phyloP scores from a whole-genome alignment of 2,329 filamentous ascomycete species.

The Scortechinia acanthostroma region DNA sequence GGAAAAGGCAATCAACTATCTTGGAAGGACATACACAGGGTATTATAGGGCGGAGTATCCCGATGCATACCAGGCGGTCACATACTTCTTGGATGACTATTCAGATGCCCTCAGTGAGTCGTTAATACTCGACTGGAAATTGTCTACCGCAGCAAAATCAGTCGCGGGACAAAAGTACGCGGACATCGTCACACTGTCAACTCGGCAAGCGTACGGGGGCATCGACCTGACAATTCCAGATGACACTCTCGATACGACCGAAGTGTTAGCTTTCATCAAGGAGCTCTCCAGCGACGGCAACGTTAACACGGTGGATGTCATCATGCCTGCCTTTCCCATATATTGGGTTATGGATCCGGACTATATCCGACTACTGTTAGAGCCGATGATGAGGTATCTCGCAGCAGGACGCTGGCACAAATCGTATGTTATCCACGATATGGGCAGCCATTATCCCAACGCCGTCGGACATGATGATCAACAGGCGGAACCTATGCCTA shows the following conservation, averaged over 20 bases:
- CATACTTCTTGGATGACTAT: conserved; percentile 29
- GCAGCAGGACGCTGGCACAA: conserved; percentile 23
- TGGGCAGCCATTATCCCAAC: conserved; percentile 28
- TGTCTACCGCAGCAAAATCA: conserved; percentile 15
- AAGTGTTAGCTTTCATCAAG: conserved; percentile 27
- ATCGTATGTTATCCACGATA: conserved; percentile 27
- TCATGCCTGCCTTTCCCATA: conserved; percentile 28
- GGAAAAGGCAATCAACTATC: conserved; percentile 27
- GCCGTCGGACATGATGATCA: conserved; percentile 27
- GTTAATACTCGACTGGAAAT: conserved; percentile 16
- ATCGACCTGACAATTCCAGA: conserved; percentile 27
- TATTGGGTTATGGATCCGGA: conserved; percentile 28
- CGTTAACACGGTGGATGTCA: conserved; percentile 30
- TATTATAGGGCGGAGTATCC: conserved; percentile 26
- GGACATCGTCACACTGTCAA: conserved; percentile 27
- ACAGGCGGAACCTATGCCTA: conserved; percentile 27
- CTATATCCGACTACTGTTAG: conserved; percentile 27
- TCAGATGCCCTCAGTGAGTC: conserved; percentile 22
- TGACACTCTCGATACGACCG: conserved; percentile 16
- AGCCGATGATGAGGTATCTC: conserved; percentile 29
- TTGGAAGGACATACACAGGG: conserved; percentile 24
- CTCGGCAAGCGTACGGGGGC: conserved; percentile 28
- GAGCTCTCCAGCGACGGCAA: conserved; percentile 32
- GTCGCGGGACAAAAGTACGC: conserved; percentile 26
- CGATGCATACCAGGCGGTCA: conserved; percentile 19